Evolutionary conservation across 352 stramenopile species (phyloP), one percentile per base, ranked within the genome.

Genomic region (Phytophthora crassamura): DNA sequence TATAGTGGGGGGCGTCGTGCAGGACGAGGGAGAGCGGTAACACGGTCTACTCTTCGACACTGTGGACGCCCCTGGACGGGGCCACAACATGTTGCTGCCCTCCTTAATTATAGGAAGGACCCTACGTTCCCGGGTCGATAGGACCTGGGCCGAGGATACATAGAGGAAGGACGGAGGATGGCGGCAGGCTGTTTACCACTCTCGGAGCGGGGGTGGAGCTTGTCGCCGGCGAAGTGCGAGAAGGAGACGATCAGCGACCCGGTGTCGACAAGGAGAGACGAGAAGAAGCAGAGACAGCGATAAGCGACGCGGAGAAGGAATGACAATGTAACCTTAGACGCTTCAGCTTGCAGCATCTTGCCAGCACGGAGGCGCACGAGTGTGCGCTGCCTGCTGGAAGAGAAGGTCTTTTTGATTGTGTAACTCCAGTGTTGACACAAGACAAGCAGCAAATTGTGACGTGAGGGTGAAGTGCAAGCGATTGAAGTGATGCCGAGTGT

Each of bases 51-150:
- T 30, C 25, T 30, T 30, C 25, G 34, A n/a, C 33, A 18, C 14
- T 25, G 28, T 16, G 7, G 46, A 45, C 11, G 39, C 8, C 10
- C 35, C 22, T 22, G 38, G 32, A 47, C 53, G 36, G 59, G 42
- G 51, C 48, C 33, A 74, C 47, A 55, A 52, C 54, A 57, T 67
- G 64, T 67, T 74, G 65, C 64, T 67, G 65, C 59, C 69, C 69
- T 78, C 65, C 66, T 78, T 73, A 75, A 72, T 66, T 73, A 70
- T 72, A 73, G 66, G 66, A 75, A 75, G 61, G 61, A 75, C 65
- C 25, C 56, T 74, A 36, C 56, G 66, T 45, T 47, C 46, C 51
- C 50, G 42, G 56, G 49, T 72, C 35, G 50, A 45, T 72, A 43
- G 65, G 55, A 66, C 58, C 51, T 75, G 60, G 55, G 43, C 32